Base-by-base conservation (phyloP, 2,329 filamentous ascomycete genomes). In the Colletotrichum viniferum region DNA sequence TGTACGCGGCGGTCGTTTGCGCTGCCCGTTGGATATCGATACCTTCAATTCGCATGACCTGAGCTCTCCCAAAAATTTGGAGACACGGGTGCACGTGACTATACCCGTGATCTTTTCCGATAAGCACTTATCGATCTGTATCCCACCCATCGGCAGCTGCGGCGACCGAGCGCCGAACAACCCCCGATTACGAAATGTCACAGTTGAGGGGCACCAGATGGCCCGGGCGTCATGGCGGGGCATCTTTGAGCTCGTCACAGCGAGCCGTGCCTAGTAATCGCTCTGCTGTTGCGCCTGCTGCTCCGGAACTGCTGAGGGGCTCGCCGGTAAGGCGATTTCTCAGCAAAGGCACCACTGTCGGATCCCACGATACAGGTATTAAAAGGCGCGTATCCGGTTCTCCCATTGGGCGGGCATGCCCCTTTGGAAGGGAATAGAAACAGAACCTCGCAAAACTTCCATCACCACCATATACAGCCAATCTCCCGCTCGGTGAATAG, bases 261-360 rank as follows among this genome's bases (percentile, higher is more conserved):
- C 43, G 36, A 52, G 43, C 43, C n/a, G 48, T n/a, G n/a, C n/a
- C n/a, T n/a, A n/a, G n/a, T 30, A 14, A 66, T 28, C 28, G 43
- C 24, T 28, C 14, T 55, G 21, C 24, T 9, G 21, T 48, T 55
- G 43, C 61, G 61, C 61, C 43, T 52, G 43, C 43, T 48, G 43
- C 43, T 52, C 43, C 43, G 43, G 10, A 52, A 7, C 43, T 52
- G n/a, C 43, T 52, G 43, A 52, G 43, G 64, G 64, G 30, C 48
- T 24, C 67, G 18, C 34, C 48, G 36, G 13, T 34, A 48, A 65
- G 63, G 38, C 72, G 83, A 84, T 84, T 84, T 84, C 83, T 84
- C 84, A 84, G 83, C 83, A 84, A 75, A 77, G 77, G 78, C 67
- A 68, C 56, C 61, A 60, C 68, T 64, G 26, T 56, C 60, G 71